phyloP scores from a whole-genome alignment of 2,329 filamentous ascomycete genomes.

The Fusarium musae region DNA sequence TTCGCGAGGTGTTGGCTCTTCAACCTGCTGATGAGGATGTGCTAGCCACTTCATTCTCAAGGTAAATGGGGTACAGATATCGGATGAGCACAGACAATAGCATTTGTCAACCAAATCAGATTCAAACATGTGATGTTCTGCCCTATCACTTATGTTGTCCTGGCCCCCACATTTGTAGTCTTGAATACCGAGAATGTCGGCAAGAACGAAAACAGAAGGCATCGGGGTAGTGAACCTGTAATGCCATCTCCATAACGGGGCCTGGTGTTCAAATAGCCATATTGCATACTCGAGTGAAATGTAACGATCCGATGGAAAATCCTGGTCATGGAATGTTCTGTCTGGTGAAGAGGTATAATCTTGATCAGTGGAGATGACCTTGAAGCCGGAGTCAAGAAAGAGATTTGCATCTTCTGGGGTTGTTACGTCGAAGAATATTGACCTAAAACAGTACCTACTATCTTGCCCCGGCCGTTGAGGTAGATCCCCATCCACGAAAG shows the following conservation, averaged over 20 bases:
- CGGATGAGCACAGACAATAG: neutral
- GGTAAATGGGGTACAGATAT: neutral
- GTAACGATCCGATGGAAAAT: accelerated
- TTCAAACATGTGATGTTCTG: accelerated
- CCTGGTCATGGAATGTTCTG: neutral
- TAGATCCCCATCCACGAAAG: accelerated
- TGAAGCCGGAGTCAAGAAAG: accelerated
- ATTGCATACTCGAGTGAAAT: neutral
- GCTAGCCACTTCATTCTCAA: neutral
- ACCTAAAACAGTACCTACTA: accelerated
- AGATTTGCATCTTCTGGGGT: neutral
- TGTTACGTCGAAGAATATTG: accelerated
- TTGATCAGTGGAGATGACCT: accelerated
- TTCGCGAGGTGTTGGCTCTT: accelerated
- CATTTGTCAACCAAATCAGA: accelerated
- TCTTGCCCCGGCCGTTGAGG: accelerated
- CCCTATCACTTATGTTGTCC: accelerated
- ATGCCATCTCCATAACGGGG: neutral
- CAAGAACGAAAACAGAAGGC: neutral
- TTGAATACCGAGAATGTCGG: accelerated
- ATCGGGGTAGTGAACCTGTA: neutral
- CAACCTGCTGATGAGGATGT: accelerated
- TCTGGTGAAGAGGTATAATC: accelerated
- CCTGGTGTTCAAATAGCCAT: neutral
- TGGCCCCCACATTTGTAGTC: accelerated